Base-by-base conservation (phyloP, 805 yeast genomes). In the Ogataea nitratoaversa region DNA sequence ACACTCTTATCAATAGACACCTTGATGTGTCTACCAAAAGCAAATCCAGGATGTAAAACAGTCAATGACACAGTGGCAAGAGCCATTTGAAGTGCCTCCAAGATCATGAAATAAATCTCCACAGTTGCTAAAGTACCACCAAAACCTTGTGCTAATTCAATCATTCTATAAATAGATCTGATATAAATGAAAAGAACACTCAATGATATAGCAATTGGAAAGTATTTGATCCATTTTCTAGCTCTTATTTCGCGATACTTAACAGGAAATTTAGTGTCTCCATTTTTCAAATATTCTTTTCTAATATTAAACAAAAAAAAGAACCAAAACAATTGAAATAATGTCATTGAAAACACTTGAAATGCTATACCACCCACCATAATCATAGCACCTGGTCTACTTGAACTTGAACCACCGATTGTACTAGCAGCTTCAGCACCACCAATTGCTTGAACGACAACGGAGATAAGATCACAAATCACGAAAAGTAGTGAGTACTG, bases 341-440 rank as follows among this genome's bases (percentile, higher is more conserved):
- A 40, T 1, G 74, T 48, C 82, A 88, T 82, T 5, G 84, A 70
- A 2, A 71, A 58, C 3, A 84, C 87, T 62, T 87, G 95, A 50
- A 82, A 66, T 0, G 79, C 81, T 34, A 87, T 67, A 8, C 95
- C 95, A 0, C 73, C 89, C 37, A 84, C 72, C 81, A 87, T 84
- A 30, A 82, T 56, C 56, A 77, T 66, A 1, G 82, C 68, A 12
- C 88, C 89, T 2, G 47, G 19, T 0, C 46, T 40, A 1, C 72
- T 52, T 32, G 57, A 53, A 9, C 60, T 53, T 27, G 55, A 49
- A 5, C 39, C 34, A 11, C 56, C 48, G 11, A 68, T 55, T 2
- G 74, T 68, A 1, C 57, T 52, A 35, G 81, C 79, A 2, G 85
- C 82, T 37, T 72, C 61, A 36, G 81, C 89, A 46, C 90, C 90